A percentile compares a stretch with the other conserved stretches of the same genome.
phyloP scores from a whole-genome alignment of 371 early-diverging fungal species.

The Smittium culicis region DNA sequence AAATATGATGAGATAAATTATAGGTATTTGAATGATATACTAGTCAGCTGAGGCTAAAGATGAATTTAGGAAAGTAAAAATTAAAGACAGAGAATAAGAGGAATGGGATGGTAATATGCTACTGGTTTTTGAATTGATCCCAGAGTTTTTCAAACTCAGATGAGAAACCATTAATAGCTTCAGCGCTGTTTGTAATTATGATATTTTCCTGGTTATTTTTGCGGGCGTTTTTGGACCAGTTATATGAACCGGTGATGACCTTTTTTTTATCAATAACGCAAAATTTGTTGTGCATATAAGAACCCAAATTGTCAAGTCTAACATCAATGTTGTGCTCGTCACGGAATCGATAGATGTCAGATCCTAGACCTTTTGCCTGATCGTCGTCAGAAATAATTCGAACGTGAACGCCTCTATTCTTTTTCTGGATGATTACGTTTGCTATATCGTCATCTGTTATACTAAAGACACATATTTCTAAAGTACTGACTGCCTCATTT shows the following conservation, averaged over 20 bases:
- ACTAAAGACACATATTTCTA: constrained; percentile 51
- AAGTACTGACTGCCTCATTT: constrained; percentile 34
- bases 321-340: constrained; percentile 35
- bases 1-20: too few relatives aligned
- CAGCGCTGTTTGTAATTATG: constrained; percentile 39
- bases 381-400: constrained; percentile 46
- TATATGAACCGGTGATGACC: constrained; percentile 20
- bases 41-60: too few relatives aligned
- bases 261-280: constrained; percentile 39
- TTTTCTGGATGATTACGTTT: constrained; percentile 39
- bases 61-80: too few relatives aligned
- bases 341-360: constrained; percentile 35
- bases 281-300: constrained; percentile 55
- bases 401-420: constrained; percentile 39
- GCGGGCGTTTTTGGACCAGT: constrained; percentile 38
- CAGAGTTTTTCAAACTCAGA: constrained; percentile 43
- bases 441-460: constrained; percentile 52
- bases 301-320: constrained; percentile 26
- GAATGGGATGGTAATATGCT: not conserved
- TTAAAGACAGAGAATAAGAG: too few relatives aligned
- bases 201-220: constrained; percentile 43
- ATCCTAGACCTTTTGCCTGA: constrained; percentile 39
- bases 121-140: constrained; percentile 24
- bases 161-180: constrained; percentile 34
- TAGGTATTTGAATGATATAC: too few relatives aligned